Base-by-base conservation (phyloP, 1,139 yeast genomes). In the Lipomyces yarrowii region DNA sequence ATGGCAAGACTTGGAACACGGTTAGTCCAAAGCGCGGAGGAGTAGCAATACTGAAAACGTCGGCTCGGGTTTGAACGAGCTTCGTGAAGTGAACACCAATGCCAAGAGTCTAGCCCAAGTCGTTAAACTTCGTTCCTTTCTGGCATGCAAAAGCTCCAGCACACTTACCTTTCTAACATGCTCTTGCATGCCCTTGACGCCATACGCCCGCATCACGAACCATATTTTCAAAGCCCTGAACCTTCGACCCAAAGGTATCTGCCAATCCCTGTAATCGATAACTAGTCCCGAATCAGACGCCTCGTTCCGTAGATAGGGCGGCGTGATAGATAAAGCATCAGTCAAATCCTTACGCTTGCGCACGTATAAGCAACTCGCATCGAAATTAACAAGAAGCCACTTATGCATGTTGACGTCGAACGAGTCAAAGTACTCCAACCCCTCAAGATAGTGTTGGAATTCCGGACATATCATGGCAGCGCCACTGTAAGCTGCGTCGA, bases 401-500 rank as follows among this genome's bases (percentile, higher is more conserved):
- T 71, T 71, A 58, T 71, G 73, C 69, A 70, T 69, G 61, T 71
- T 71, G 64, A 71, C 46, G 54, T 71, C 72, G 57, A 71, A 68
- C 54, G 73, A 71, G 65, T 71, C 73, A 65, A 59, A 70, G 30
- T 60, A 67, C 11, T 61, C 65, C n/a, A 64, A 59, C 8, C 69
- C 70, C 35, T 59, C 66, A 46, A 68, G 57, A 55, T 58, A 48
- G 58, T 67, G 60, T 42, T 67, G 68, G 54, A 56, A 64, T 51
- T 71, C 73, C 2, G 71, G 70, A 26, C 70, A 70, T 21, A 71
- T 53, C 60, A 71, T 37, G 13, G 72, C 73, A 2, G 73, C 68
- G 18, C 73, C 73, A 7, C 69, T 70, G 46, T 71, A 71, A 3
- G 73, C 73, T 3, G 73, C 73, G 56, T 71, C 73, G 51, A 71